A percentile compares a stretch with the other conserved stretches of the same genome.
These are phyloP conservation scores for Paecilomyces formosus DNA, from an alignment of 2,329 filamentous ascomycete genomes.

Conservation along the genomic window DNA sequence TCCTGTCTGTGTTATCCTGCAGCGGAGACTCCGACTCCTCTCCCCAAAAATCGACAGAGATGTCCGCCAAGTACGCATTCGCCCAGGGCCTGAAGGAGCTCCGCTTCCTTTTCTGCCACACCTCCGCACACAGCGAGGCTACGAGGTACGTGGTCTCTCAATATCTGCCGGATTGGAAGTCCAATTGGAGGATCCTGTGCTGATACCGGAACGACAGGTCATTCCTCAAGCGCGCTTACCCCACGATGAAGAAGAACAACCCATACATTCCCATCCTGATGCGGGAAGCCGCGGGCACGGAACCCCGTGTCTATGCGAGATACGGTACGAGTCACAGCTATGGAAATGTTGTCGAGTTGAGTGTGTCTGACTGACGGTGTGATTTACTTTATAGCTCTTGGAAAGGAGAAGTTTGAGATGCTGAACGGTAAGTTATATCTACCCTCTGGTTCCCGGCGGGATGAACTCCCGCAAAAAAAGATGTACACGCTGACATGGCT, in stretches of 20 bases:
- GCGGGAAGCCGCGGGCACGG: slow-evolving; percentile 77
- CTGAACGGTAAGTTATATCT: slow-evolving; percentile 45
- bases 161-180: neutral
- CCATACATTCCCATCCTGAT: slow-evolving; percentile 89
- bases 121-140: slow-evolving; percentile 79
- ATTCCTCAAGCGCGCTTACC: slow-evolving; percentile 86
- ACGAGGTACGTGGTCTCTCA: slow-evolving; percentile 58
- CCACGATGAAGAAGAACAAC: slow-evolving; percentile 99
- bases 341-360: neutral
- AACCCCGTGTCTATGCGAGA: slow-evolving; percentile 83
- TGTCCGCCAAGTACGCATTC: slow-evolving; percentile 94
- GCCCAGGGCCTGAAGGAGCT: slow-evolving; percentile 84
- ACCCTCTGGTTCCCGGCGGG: neutral
- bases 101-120: slow-evolving; percentile 96
- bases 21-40: neutral
- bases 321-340: slow-evolving; percentile 58
- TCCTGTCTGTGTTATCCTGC: neutral
- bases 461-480: neutral
- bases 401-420: slow-evolving; percentile 59
- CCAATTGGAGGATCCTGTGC: neutral
- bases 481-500: slow-evolving; percentile 7
- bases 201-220: slow-evolving; percentile 48
- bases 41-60: slow-evolving; percentile 36
- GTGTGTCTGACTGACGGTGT: neutral
- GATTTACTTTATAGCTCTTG: slow-evolving; percentile 46